phyloP scores from a whole-genome alignment of 495 filamentous ascomycete species.

The Tuber umbilicatum region DNA sequence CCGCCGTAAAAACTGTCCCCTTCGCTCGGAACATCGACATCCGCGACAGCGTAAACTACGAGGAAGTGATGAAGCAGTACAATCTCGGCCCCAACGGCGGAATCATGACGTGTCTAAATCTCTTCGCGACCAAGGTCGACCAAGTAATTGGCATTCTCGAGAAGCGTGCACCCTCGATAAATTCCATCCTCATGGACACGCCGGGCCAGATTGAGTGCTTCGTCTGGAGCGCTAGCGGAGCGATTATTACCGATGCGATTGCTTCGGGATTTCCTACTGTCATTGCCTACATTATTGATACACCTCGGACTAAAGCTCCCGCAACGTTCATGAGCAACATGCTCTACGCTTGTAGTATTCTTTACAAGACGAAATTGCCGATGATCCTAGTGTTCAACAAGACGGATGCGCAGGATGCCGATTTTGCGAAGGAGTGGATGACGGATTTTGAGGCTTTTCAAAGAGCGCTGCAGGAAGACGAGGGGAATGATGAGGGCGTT shows the following conservation, averaged over 20 bases:
- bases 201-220: constrained; percentile 98
- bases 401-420: constrained; percentile 84
- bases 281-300: constrained; percentile 95
- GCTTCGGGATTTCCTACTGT: constrained; percentile 92
- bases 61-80: constrained; percentile 99
- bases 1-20: constrained; percentile 88
- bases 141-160: constrained; percentile 84
- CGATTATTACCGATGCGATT: constrained; percentile 86
- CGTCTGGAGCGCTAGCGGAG: constrained; percentile 90
- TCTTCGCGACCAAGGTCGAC: constrained; percentile 96
- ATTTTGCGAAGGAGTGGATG: constrained; percentile 98
- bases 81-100: constrained; percentile 96
- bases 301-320: constrained; percentile 82
- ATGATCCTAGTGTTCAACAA: constrained; percentile 99
- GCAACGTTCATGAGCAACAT: constrained; percentile 99
- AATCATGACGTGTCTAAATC: constrained; percentile 91
- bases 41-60: constrained; percentile 96
- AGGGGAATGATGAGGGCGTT: constrained; percentile 68
- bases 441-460: constrained; percentile 97
- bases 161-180: constrained; percentile 66
- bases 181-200: constrained; percentile 86
- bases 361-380: constrained; percentile 96
- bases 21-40: constrained; percentile 99
- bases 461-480: constrained; percentile 67
- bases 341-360: constrained; percentile 95